These are phyloP conservation scores for Cubamyces sp. DNA, from an alignment of 768 basidiomycete species.

Conservation along the genomic window DNA sequence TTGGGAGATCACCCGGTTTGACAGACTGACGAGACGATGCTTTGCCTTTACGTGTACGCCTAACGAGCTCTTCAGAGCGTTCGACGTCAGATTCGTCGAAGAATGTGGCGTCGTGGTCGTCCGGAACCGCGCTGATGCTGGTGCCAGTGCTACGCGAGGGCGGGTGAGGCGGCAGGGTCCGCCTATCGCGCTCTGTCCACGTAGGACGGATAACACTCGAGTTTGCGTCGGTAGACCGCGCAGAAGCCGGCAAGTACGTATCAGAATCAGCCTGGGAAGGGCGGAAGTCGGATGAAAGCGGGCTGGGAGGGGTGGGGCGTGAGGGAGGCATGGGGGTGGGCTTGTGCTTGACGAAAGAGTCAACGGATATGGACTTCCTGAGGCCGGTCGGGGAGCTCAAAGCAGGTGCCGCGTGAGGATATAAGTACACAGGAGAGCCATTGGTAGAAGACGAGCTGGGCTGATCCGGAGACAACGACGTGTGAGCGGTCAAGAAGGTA, in stretches of 20 bases:
- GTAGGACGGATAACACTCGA: conserved; percentile 37
- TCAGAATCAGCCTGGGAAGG: conserved; percentile 20
- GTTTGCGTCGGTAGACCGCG: conserved; percentile 40
- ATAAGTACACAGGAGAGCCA: conserved; percentile 24
- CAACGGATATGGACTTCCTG: conserved; percentile 77
- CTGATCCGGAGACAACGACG: conserved; percentile 30
- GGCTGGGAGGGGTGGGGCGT: conserved; percentile 25
- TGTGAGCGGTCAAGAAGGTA: conserved; percentile 34
- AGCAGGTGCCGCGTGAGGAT: conserved; percentile 32
- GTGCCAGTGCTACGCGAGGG: conserved; percentile 55
- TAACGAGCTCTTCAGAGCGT: conserved; percentile 30
- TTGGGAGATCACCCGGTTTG: conserved; percentile 36
- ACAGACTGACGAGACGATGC: conserved; percentile 30
- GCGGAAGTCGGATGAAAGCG: conserved; percentile 29
- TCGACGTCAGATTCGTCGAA: conserved; percentile 35
- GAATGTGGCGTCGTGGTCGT: conserved; percentile 26
- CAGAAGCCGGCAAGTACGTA: not conserved
- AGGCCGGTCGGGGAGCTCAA: conserved; percentile 46
- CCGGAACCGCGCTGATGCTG: conserved; percentile 53
- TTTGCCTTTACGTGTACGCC: conserved; percentile 32
- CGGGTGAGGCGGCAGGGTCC: conserved; percentile 34
- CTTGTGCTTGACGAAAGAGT: conserved; percentile 60
- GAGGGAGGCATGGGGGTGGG: conserved; percentile 20
- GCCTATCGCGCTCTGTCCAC: conserved; percentile 32
- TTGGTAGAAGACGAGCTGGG: conserved; percentile 22